Evolutionary conservation across 331 rosid genomes (phyloP).

Genomic region (Quercus tomentella): DNA sequence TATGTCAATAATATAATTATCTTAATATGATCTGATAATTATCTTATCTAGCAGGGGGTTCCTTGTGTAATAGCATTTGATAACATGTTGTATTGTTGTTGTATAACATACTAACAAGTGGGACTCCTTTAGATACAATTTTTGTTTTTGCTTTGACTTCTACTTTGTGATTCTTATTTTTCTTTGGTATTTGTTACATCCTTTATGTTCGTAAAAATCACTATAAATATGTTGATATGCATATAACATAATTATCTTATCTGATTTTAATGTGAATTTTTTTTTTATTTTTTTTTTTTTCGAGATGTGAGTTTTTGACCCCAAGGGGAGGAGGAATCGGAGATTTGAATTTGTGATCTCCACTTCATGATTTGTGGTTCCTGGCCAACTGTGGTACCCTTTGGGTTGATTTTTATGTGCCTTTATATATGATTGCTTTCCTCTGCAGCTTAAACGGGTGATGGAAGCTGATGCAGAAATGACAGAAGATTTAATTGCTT

Average conservation of each 20-base stretch:
- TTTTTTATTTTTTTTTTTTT: too few relatives aligned
- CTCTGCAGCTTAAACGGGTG: slow-evolving; percentile 67
- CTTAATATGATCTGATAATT: too few relatives aligned
- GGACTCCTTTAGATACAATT: neutral
- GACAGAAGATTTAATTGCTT: slow-evolving; percentile 84
- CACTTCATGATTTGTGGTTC: too few relatives aligned
- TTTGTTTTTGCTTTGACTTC: neutral
- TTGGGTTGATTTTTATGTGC: neutral
- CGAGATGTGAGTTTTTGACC: too few relatives aligned
- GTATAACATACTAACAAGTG: neutral
- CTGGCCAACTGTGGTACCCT: too few relatives aligned
- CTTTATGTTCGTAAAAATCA: neutral
- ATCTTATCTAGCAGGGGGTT: neutral
- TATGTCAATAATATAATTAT: neutral
- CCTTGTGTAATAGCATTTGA: neutral
- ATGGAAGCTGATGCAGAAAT: slow-evolving; percentile 89
- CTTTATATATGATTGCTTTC: slow-evolving; percentile 14
- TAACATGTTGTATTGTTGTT: neutral
- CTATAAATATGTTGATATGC: neutral
- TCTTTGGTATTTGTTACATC: neutral
- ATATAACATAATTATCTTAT: neutral
- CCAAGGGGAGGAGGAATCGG: too few relatives aligned
- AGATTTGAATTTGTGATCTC: too few relatives aligned
- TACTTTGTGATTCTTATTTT: neutral
- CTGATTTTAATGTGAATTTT: too few relatives aligned